Evolutionary conservation across 2,329 filamentous ascomycete genomes (phyloP), one percentile per base, ranked within the genome.

Genomic region (Bipolaris cookei): DNA sequence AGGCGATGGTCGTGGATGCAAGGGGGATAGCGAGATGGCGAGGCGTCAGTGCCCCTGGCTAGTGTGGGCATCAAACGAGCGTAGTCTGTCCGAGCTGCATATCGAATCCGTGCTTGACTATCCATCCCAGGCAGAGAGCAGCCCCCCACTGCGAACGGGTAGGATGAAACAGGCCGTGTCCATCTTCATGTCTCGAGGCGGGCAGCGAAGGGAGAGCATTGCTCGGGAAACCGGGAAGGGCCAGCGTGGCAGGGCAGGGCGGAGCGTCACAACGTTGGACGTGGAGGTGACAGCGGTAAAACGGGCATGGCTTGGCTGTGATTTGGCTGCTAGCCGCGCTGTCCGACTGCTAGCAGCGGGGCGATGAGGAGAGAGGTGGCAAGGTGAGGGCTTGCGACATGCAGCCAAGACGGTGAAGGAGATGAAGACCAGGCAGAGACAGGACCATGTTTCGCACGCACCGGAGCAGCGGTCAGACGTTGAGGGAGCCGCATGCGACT

Each of bases 41-140:
- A 54, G 56, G 58, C 58, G 61, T 58, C 54, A 34, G 42, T 62
- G 63, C 67, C 69, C 67, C 70, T 73, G 70, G 70, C 69, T 71
- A 55, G 63, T 56, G 21, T n/a, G 61, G 60, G 62, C 45, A 37
- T 53, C 47, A 54, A 57, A 59, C 54, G 56, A 56, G 57, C 50
- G 48, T 59, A 45, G 64, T 49, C 11, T 52, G 67, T 62, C 65
- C 62, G 62, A 62, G 61, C 49, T 39, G 64, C 58, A 63, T 63
- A 62, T 64, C 66, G 69, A 66, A 70, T 69, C 57, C 51, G 35
- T 47, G 50, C 62, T 65, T 71, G 63, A 57, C 62, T 50, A 44
- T 44, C 49, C 38, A 38, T 48, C 43, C 34, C 44, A 53, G 63
- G 52, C 53, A 30, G 25, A 4, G 35, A 10, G 61, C 57, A 43